Evolutionary conservation across 148 eudicot genomes (phyloP).

Genomic region (Agrostemma githago): DNA sequence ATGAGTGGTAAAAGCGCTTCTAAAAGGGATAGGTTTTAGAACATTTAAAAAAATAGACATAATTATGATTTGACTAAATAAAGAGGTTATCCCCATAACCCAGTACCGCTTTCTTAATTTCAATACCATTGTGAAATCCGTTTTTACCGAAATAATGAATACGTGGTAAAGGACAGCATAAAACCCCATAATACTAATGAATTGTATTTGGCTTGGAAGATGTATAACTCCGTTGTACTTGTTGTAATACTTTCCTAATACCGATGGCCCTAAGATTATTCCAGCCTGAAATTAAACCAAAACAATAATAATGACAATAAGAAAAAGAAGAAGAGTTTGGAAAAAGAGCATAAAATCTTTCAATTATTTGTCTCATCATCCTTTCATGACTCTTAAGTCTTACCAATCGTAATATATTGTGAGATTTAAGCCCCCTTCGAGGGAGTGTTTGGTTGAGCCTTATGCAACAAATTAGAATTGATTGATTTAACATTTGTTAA

Average conservation of each 20-base stretch:
- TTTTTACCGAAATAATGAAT: conserved; percentile 23
- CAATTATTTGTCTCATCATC: too few species aligned
- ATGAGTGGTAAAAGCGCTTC: not conserved
- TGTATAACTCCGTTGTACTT: not conserved
- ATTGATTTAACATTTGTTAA: too few species aligned
- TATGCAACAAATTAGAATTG: too few species aligned
- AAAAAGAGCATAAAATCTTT: too few species aligned
- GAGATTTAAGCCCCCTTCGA: too few species aligned
- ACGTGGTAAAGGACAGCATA: conserved; percentile 19
- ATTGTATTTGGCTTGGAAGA: conserved; percentile 10
- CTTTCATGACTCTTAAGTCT: too few species aligned
- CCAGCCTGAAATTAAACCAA: conserved; percentile 18
- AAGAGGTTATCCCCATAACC: conserved; percentile 17
- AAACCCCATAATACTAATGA: not conserved
- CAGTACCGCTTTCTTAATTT: not conserved
- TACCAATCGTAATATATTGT: too few species aligned
- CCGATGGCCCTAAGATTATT: conserved; percentile 22
- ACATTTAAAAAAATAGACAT: not conserved
- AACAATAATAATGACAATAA: not conserved
- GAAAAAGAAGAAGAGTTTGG: too few species aligned
- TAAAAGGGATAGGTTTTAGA: not conserved
- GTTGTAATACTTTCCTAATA: conserved; percentile 8
- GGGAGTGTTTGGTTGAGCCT: too few species aligned
- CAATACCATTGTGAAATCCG: conserved; percentile 6
- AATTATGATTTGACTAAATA: not conserved